Conservation (phyloP, 208 protist species). For the Acanthamoeba royreba region DNA sequence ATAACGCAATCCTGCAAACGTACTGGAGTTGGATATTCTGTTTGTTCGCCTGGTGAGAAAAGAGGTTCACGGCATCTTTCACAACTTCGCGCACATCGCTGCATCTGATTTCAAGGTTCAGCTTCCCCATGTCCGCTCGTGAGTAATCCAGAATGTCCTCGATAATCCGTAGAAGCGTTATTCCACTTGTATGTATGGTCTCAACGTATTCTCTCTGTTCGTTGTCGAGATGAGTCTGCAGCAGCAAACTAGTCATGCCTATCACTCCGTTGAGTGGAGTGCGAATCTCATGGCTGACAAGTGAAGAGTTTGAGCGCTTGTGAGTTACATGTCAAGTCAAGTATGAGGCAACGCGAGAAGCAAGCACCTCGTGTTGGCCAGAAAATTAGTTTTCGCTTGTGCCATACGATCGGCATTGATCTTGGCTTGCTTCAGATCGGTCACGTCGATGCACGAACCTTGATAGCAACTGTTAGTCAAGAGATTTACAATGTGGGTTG, state of each 20-base stretch:
- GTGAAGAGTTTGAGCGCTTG: too few species aligned
- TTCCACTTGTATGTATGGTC: neutral
- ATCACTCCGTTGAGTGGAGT: slow-evolving; percentile 60
- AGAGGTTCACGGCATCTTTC: neutral
- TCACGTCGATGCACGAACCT: neutral
- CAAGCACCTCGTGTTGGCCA: slow-evolving; percentile 26
- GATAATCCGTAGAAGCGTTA: neutral
- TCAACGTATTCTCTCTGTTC: neutral
- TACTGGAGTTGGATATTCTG: neutral
- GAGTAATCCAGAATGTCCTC: neutral
- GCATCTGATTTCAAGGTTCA: neutral
- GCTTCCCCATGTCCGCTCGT: neutral
- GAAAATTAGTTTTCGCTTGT: neutral
- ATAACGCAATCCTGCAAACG: too few species aligned
- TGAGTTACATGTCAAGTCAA: too few species aligned
- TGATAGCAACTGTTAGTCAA: too few species aligned
- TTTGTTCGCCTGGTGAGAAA: neutral
- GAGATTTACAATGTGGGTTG: too few species aligned
- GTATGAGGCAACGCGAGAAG: neutral
- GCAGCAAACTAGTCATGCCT: slow-evolving; percentile 48
- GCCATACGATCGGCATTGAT: neutral
- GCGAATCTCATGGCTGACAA: slow-evolving; percentile 61
- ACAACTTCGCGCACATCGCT: neutral
- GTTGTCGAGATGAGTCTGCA: neutral
- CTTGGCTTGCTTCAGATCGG: neutral